Base-by-base conservation (phyloP, 2,329 filamentous ascomycete genomes). In the Aspergillus sp. region DNA sequence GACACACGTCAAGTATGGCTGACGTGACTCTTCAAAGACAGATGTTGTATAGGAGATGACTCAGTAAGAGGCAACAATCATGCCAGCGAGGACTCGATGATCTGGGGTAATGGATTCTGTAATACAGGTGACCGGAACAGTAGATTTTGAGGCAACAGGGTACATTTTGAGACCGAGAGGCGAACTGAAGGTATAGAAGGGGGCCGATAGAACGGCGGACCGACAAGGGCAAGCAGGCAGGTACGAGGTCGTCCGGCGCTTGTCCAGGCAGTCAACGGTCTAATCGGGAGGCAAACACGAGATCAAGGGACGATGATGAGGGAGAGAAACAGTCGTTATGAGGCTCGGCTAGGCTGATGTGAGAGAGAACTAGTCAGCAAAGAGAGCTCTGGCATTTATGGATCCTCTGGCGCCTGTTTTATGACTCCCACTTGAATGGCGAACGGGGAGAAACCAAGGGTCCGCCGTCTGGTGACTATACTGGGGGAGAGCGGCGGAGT, bases 41-140 rank as follows among this genome's bases (percentile, higher is more conserved):
- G 41, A 62, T 55, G 52, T 54, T 57, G 62, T 53, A 38, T 55
- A 34, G 30, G 50, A 59, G 54, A 58, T 60, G 59, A 62, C 66
- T 71, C 69, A 74, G 66, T 72, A 64, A 60, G 64, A 66, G 54
- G 62, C 65, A 67, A 63, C 68, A 64, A 66, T 63, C 64, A 72
- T 69, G 66, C 54, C 62, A 71, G 66, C 64, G 64, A 67, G 47
- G 55, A 34, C 67, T 67, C 64, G 65, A 67, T 73, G 65, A 71
- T 75, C 72, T 72, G 71, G 70, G 69, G 69, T 64, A 59, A 53
- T 64, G 69, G 65, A 70, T 63, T 70, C 66, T 67, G 70, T 72
- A 74, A 73, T 69, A 71, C 68, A 65, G 74, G 71, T 68, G 75
- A 78, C 75, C 75, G 75, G 76, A 71, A 70, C 69, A 65, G 65